Evolutionary conservation across 169 alveolate genomes (phyloP).

Genomic region (Cardiosporidium cionae): DNA sequence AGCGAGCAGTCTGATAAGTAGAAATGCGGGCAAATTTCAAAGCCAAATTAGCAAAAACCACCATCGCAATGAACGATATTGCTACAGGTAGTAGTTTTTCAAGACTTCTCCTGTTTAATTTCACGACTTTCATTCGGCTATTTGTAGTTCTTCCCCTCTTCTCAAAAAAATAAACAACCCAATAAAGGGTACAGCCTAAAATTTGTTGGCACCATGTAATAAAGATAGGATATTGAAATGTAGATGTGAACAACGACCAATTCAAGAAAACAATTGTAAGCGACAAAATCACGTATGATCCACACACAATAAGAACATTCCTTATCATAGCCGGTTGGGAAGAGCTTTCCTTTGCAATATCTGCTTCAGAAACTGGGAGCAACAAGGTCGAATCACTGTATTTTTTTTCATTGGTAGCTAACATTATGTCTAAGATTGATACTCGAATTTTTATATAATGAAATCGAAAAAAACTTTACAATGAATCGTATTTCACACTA

Average conservation of each 20-base stretch:
- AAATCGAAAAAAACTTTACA: too few species aligned
- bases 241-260: neutral
- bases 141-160: neutral
- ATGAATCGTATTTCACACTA: too few species aligned
- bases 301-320: too few species aligned
- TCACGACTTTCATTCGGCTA: neutral
- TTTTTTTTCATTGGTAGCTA: too few species aligned
- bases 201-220: constrained; percentile 40
- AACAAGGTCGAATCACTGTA: too few species aligned
- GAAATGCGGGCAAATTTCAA: constrained; percentile 47
- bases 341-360: too few species aligned
- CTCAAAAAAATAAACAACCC: neutral
- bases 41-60: constrained; percentile 41
- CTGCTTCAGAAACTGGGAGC: too few species aligned
- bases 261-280: neutral
- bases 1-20: constrained; percentile 52
- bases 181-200: constrained; percentile 12
- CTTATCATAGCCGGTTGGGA: too few species aligned
- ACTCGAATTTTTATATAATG: too few species aligned
- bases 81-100: constrained; percentile 35
- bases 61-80: constrained; percentile 42
- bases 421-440: too few species aligned
- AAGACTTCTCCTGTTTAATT: constrained; percentile 1
- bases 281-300: neutral
- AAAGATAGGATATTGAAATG: constrained; percentile 23